These are phyloP conservation scores for Kuraishia cidri DNA, from an alignment of 805 yeast species.

Conservation along the genomic window DNA sequence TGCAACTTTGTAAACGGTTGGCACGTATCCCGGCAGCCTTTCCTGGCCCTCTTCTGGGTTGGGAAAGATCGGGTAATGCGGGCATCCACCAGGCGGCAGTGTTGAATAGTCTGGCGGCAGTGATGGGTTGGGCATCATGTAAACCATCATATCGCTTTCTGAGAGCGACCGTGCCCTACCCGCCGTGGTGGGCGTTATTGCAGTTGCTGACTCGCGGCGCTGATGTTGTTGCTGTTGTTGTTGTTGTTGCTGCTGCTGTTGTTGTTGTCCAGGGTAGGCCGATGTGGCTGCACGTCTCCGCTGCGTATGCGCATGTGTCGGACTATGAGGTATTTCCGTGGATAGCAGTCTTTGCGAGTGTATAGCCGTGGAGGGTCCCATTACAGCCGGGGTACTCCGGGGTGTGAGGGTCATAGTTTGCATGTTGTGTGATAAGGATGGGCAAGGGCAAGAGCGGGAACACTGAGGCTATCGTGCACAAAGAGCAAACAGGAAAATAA, in stretches of 20 bases:
- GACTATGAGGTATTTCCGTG: too few species aligned
- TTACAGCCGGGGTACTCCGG: too few species aligned
- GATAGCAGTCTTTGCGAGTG: too few species aligned
- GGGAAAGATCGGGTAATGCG: constrained; percentile 22
- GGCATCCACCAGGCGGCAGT: constrained; percentile 23
- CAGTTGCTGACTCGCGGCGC: neutral
- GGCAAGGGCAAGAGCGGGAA: too few species aligned
- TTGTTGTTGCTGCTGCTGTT: neutral
- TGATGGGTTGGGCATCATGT: constrained; percentile 26
- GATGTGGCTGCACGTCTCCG: neutral
- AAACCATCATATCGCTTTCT: too few species aligned
- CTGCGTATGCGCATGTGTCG: neutral
- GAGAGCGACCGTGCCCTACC: neutral
- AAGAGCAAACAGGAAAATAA: too few species aligned
- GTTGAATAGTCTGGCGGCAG: constrained; percentile 25
- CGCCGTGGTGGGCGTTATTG: neutral
- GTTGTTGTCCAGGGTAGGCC: neutral
- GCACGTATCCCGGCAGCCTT: constrained; percentile 52
- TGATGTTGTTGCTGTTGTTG: neutral
- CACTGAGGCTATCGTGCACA: too few species aligned
- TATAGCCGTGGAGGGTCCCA: too few species aligned
- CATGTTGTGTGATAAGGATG: too few species aligned
- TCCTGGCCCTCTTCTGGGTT: constrained; percentile 23
- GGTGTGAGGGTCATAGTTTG: too few species aligned
- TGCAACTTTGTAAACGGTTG: constrained; percentile 57